Percentiles rank a stretch among this genome's conserved stretches.
Conservation (phyloP, 805 yeast genomes). For the Monosporozyma yasuniensis region DNA sequence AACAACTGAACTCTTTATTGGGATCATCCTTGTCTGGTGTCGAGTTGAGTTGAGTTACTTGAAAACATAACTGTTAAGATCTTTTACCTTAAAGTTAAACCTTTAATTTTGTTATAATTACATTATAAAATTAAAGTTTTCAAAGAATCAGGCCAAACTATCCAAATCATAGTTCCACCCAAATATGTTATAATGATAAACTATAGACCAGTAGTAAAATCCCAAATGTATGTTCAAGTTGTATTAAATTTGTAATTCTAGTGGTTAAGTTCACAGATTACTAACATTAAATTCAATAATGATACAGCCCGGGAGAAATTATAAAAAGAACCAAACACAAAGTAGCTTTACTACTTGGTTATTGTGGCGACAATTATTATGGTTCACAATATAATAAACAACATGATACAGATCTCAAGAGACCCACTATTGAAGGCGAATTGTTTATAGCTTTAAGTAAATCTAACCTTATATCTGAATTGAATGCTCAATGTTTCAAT, state of each 20-base stretch:
- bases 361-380: constrained; percentile 92
- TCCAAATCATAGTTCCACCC: too few relatives aligned
- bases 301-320: background rate
- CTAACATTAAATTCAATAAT: too few relatives aligned
- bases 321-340: constrained; percentile 66
- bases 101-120: background rate
- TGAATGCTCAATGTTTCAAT: constrained; percentile 78
- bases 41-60: too few relatives aligned
- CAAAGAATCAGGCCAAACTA: too few relatives aligned
- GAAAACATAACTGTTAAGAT: background rate
- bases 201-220: too few relatives aligned
- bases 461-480: constrained; percentile 82
- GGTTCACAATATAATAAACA: constrained; percentile 94
- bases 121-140: too few relatives aligned
- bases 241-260: too few relatives aligned
- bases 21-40: background rate
- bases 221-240: too few relatives aligned
- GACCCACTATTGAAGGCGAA: constrained; percentile 81
- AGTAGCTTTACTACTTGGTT: constrained; percentile 85
- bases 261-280: background rate
- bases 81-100: background rate
- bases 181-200: too few relatives aligned
- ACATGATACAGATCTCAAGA: constrained; percentile 20
- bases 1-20: background rate
- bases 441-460: constrained; percentile 70